Evolutionary conservation across 2,329 filamentous ascomycete genomes (phyloP).

Genomic region (Ceratocystis colombiana): DNA sequence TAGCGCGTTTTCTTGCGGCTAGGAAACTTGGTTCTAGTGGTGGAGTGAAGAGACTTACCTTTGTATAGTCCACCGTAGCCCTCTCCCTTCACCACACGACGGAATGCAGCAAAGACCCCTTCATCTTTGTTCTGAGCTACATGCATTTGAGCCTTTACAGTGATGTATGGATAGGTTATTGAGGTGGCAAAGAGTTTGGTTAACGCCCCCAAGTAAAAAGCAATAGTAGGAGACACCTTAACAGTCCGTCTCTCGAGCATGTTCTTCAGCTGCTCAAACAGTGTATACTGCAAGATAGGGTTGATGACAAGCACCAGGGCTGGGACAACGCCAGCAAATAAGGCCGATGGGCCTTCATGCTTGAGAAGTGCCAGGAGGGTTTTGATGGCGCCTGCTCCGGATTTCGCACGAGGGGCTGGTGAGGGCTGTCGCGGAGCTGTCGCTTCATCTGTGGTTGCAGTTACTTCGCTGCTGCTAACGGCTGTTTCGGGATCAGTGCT

Average conservation of each 20-base stretch:
- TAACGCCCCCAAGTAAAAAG: slow-evolving; percentile 82
- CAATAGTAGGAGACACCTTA: slow-evolving; percentile 72
- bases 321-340: slow-evolving; percentile 87
- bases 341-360: slow-evolving; percentile 71
- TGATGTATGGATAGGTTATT: slow-evolving; percentile 97
- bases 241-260: slow-evolving; percentile 55
- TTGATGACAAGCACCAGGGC: slow-evolving; percentile 93
- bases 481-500: slow-evolving; percentile 36
- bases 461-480: not conserved
- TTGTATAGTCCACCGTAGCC: slow-evolving; percentile 90
- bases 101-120: slow-evolving; percentile 67
- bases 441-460: slow-evolving; percentile 27
- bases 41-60: slow-evolving; percentile 45
- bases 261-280: slow-evolving; percentile 98
- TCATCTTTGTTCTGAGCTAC: slow-evolving; percentile 71
- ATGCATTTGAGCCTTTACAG: slow-evolving; percentile 95
- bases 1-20: slow-evolving; percentile 22
- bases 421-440: slow-evolving; percentile 35
- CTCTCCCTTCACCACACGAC: slow-evolving; percentile 72
- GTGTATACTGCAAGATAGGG: slow-evolving; percentile 95
- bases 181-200: slow-evolving; percentile 90
- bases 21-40: not conserved
- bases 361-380: slow-evolving; percentile 71
- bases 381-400: slow-evolving; percentile 59
- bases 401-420: slow-evolving; percentile 36